Percentiles rank a stretch among this genome's conserved stretches.
These are phyloP conservation scores for Conoideocrella luteorostrata DNA, from an alignment of 2,329 filamentous ascomycete genomes.

Conservation along the genomic window DNA sequence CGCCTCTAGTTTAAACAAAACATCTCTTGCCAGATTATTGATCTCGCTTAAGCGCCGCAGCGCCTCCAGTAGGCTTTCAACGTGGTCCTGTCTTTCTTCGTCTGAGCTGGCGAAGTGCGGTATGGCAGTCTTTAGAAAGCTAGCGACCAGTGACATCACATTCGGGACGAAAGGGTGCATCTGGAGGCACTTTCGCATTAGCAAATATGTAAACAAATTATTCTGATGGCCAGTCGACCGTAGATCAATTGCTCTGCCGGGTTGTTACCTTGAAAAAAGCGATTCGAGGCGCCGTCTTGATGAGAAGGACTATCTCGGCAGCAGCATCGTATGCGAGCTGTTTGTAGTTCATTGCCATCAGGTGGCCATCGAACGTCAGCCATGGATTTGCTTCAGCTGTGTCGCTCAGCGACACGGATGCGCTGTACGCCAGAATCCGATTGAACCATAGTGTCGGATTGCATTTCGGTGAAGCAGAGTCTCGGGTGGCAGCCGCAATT, in stretches of 20 bases:
- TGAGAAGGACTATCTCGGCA: not conserved
- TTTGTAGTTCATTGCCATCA: not conserved
- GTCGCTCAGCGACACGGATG: not conserved
- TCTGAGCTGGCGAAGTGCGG: not conserved
- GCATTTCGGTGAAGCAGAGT: not conserved
- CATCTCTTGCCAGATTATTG: too few species aligned
- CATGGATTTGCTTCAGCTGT: not conserved
- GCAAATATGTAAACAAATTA: not conserved
- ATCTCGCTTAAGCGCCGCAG: too few species aligned
- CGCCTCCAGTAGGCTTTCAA: too few species aligned
- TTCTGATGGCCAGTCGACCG: too few species aligned
- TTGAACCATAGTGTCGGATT: not conserved
- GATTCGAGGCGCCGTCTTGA: not conserved
- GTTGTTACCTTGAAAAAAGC: not conserved
- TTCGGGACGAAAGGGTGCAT: not conserved
- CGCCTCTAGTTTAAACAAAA: too few species aligned
- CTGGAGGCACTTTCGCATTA: not conserved
- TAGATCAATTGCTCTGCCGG: too few species aligned
- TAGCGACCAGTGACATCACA: not conserved
- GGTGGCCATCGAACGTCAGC: not conserved
- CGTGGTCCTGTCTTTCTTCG: too few species aligned
- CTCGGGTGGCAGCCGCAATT: not conserved
- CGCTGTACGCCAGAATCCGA: not conserved
- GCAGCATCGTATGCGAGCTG: not conserved
- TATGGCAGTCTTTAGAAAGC: not conserved